Evolutionary conservation across 2,329 filamentous ascomycete genomes (phyloP).

Genomic region (Clonostachys chloroleuca): DNA sequence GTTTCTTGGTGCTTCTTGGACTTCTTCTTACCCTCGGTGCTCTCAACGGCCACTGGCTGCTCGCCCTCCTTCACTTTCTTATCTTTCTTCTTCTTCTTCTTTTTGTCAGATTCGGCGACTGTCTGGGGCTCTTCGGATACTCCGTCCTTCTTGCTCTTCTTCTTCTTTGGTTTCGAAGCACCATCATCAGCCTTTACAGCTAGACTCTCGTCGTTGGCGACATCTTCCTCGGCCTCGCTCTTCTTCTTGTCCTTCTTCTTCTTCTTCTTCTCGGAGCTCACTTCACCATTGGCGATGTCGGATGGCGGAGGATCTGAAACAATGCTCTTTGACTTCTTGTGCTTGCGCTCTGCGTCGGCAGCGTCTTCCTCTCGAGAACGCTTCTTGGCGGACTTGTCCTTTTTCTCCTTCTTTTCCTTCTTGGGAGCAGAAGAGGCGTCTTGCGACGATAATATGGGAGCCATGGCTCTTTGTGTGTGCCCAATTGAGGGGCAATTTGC

Average conservation of each 20-base stretch:
- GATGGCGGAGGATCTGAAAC: constrained; percentile 11
- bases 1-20: constrained; percentile 17
- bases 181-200: constrained; percentile 1
- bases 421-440: no score
- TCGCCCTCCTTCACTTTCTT: constrained; percentile 14
- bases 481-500: no score
- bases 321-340: constrained; percentile 45
- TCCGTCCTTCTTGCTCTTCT: constrained; percentile 23
- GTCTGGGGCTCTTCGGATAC: constrained; percentile 12
- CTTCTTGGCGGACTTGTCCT: constrained; percentile 34
- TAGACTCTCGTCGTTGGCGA: constrained; percentile 10
- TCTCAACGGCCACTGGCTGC: constrained; percentile 6
- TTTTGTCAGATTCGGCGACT: constrained; percentile 6
- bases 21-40: constrained; percentile 20
- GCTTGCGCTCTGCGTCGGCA: constrained; percentile 35
- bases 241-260: constrained; percentile 20
- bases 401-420: constrained; percentile 30
- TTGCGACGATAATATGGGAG: constrained; percentile 19
- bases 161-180: constrained; percentile 12
- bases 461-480: constrained; percentile 15
- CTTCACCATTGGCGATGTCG: constrained; percentile 13
- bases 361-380: constrained; percentile 36
- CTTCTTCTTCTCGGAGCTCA: constrained; percentile 22
- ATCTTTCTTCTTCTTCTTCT: constrained; percentile 22
- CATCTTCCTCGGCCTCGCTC: constrained; percentile 10